A percentile compares a stretch with the other conserved stretches of the same genome.
Conservation (phyloP, 2,329 filamentous ascomycete genomes). For the Phaeosphaeriaceae sp. region DNA sequence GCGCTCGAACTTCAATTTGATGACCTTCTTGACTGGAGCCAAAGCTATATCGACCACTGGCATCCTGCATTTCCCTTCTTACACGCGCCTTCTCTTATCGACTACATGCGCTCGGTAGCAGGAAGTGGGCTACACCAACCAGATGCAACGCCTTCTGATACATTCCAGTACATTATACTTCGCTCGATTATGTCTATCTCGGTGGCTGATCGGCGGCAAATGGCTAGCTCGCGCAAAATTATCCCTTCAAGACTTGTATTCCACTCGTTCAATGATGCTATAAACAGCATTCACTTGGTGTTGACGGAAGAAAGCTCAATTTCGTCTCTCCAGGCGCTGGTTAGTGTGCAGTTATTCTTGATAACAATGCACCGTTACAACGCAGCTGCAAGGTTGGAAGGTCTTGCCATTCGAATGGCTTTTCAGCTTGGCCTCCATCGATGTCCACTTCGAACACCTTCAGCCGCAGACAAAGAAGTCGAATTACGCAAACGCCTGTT, state of each 20-base stretch:
- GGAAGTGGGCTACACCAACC: slow-evolving; percentile 4
- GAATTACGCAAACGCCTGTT: slow-evolving; percentile 33
- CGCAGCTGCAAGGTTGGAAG: slow-evolving; percentile 30
- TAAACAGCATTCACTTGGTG: slow-evolving; percentile 21
- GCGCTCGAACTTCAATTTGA: slow-evolving; percentile 18
- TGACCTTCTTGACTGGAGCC: slow-evolving; percentile 34
- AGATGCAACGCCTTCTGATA: slow-evolving; percentile 4
- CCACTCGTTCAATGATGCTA: slow-evolving; percentile 29
- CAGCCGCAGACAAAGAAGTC: slow-evolving; percentile 13
- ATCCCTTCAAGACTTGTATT: slow-evolving; percentile 23
- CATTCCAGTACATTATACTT: slow-evolving; percentile 26
- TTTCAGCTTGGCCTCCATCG: slow-evolving; percentile 27
- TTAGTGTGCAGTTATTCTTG: slow-evolving; percentile 32
- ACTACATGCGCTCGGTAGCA: slow-evolving; percentile 20
- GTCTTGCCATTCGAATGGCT: slow-evolving; percentile 25
- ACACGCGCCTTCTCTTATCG: slow-evolving; percentile 29
- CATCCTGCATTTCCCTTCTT: slow-evolving; percentile 34
- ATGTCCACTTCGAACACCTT: slow-evolving; percentile 17
- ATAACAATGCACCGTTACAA: slow-evolving; percentile 35
- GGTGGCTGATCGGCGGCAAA: slow-evolving; percentile 27
- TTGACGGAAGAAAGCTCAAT: slow-evolving; percentile 32
- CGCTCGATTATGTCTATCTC: slow-evolving; percentile 35
- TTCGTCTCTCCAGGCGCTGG: slow-evolving; percentile 28
- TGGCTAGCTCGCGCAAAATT: slow-evolving; percentile 5
- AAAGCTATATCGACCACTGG: slow-evolving; percentile 37